A percentile compares a stretch with the other conserved stretches of the same genome.
Conservation (phyloP, 208 protist genomes). For the Leptomonas seymouri region DNA sequence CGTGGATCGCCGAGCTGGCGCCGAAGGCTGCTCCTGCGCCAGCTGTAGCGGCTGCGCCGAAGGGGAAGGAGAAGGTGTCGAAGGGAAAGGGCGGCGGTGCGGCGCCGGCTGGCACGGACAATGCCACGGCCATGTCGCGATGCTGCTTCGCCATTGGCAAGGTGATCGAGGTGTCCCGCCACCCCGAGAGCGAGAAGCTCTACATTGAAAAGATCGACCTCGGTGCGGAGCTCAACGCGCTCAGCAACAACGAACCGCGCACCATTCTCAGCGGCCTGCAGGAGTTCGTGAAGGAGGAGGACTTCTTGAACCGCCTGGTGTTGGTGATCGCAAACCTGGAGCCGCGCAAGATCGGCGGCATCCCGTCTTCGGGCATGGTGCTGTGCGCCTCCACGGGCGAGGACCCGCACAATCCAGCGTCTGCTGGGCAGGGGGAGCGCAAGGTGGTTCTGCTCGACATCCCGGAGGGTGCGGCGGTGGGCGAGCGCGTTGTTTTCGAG, state of each 20-base stretch:
- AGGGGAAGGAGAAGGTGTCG: conserved; percentile 24
- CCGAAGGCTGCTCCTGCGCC: conserved; percentile 30
- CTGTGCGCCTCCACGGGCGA: conserved; percentile 83
- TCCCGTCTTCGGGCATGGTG: conserved; percentile 93
- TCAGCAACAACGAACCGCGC: conserved; percentile 68
- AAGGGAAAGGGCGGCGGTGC: conserved; percentile 24
- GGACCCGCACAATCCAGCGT: conserved; percentile 46
- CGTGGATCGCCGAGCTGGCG: conserved; percentile 71
- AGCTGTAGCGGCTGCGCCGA: conserved; percentile 14
- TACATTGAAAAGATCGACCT: conserved; percentile 96
- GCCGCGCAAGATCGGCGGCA: conserved; percentile 91
- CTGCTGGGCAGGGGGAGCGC: conserved; percentile 46
- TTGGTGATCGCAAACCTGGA: conserved; percentile 94
- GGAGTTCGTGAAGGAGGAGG: conserved; percentile 81
- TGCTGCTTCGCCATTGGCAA: conserved; percentile 89
- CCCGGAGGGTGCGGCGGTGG: conserved; percentile 81
- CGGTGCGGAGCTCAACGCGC: conserved; percentile 74
- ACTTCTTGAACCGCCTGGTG: conserved; percentile 84
- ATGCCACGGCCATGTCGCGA: conserved; percentile 75
- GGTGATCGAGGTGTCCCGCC: conserved; percentile 82
- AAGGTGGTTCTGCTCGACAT: conserved; percentile 86
- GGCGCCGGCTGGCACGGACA: conserved; percentile 20
- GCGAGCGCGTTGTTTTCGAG: conserved; percentile 90
- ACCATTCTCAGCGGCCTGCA: conserved; percentile 93
- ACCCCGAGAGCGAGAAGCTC: conserved; percentile 91